A percentile compares a stretch with the other conserved stretches of the same genome.
Conservation (phyloP, 78 protist genomes). For the Dictyostelium intermedium region DNA sequence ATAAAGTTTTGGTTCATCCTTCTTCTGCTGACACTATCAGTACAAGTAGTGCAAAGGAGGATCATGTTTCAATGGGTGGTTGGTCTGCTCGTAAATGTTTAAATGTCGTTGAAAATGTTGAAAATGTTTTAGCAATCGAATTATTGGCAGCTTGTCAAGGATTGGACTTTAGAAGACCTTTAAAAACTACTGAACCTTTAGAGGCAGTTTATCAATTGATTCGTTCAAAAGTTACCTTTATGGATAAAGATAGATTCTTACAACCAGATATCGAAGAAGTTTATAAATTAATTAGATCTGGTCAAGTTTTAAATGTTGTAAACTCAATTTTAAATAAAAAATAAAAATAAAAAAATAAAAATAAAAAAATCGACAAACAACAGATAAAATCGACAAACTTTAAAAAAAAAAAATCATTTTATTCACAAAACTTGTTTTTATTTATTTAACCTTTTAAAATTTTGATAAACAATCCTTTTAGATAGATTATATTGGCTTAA, state of each 20-base stretch:
- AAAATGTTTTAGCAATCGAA: constrained; percentile 91
- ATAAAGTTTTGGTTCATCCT: constrained; percentile 94
- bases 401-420: too few species aligned
- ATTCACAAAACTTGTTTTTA: too few species aligned
- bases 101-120: constrained; percentile 88
- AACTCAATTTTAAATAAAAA: constrained; percentile 6
- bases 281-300: constrained; percentile 54
- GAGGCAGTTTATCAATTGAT: constrained; percentile 84
- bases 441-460: too few species aligned
- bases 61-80: constrained; percentile 95
- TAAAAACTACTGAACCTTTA: constrained; percentile 73
- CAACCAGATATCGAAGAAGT: constrained; percentile 85
- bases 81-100: constrained; percentile 88
- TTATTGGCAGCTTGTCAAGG: constrained; percentile 92
- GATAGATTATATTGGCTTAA: too few species aligned
- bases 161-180: constrained; percentile 82
- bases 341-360: background rate
- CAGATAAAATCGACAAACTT: too few species aligned
- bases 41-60: constrained; percentile 92
- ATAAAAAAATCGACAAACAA: too few species aligned
- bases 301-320: constrained; percentile 42
- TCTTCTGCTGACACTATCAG: constrained; percentile 89
- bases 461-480: too few species aligned
- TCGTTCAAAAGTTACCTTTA: constrained; percentile 74
- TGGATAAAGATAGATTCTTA: constrained; percentile 85